phyloP scores from a whole-genome alignment of 2,329 filamentous ascomycete genomes.

The Samsoniella hepiali region DNA sequence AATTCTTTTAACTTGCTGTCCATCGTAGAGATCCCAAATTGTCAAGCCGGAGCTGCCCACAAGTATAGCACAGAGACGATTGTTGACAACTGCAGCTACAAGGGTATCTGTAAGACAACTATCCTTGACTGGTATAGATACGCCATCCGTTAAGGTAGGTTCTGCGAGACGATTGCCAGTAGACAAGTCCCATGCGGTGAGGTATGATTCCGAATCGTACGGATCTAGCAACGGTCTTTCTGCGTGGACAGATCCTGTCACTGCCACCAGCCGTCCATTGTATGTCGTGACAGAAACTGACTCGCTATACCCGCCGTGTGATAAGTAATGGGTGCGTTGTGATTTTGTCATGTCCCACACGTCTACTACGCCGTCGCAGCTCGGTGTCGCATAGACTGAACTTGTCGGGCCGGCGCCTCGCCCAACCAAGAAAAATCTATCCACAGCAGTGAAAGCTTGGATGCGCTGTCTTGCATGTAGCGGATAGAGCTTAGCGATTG shows the following conservation, averaged over 20 bases:
- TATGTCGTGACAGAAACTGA: background rate
- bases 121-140: no score
- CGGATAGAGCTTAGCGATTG: background rate
- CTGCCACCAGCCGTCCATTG: background rate
- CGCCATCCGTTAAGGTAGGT: no score
- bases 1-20: no score
- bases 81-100: no score
- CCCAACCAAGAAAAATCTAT: background rate
- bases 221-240: background rate
- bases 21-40: no score
- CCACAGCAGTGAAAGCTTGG: background rate
- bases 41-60: no score
- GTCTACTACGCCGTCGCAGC: background rate
- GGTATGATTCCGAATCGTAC: background rate
- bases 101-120: no score
- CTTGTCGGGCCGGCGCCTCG: background rate
- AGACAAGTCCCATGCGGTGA: background rate
- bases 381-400: background rate
- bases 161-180: no score
- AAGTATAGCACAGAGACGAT: no score
- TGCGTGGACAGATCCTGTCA: background rate
- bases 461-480: background rate
- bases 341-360: background rate
- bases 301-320: background rate
- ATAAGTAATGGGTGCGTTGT: background rate